These are phyloP conservation scores for Dichotomocladium elegans DNA, from an alignment of 371 early-diverging fungal genomes.

Conservation along the genomic window DNA sequence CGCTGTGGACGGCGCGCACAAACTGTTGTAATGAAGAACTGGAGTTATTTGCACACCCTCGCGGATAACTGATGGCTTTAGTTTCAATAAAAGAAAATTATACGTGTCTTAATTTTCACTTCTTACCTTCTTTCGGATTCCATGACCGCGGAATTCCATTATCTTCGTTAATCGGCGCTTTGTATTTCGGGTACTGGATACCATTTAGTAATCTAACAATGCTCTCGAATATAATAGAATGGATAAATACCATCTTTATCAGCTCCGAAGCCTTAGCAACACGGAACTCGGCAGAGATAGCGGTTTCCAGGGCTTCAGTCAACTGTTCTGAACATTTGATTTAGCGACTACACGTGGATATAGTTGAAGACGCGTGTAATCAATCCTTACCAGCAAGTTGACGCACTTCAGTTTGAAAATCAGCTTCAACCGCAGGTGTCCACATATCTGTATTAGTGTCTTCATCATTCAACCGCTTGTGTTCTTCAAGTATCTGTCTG, in stretches of 20 bases:
- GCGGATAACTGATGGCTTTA: constrained; percentile 20
- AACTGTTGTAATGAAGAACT: constrained; percentile 26
- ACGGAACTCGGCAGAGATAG: constrained; percentile 38
- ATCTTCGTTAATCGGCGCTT: constrained; percentile 8
- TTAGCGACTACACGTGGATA: neutral
- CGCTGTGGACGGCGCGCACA: constrained; percentile 30
- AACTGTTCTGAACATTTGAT: constrained; percentile 9
- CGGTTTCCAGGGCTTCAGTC: constrained; percentile 30
- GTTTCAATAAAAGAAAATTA: neutral
- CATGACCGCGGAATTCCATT: constrained; percentile 32
- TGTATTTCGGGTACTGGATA: constrained; percentile 36
- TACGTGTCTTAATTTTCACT: neutral
- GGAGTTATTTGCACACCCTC: constrained; percentile 37
- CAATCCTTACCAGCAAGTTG: constrained; percentile 19
- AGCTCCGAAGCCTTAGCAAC: constrained; percentile 41
- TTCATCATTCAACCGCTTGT: constrained; percentile 5
- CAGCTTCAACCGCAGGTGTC: constrained; percentile 29
- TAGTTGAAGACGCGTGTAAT: too few relatives aligned
- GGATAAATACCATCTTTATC: constrained; percentile 33
- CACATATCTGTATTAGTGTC: constrained; percentile 18
- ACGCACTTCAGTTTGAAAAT: constrained; percentile 21
- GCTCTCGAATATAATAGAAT: too few relatives aligned
- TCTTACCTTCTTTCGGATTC: constrained; percentile 37
- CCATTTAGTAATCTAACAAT: neutral
- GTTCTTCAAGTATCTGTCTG: constrained; percentile 27